Evolutionary conservation across 2,329 filamentous ascomycete species (phyloP).

Genomic region (Triangularia setosa): DNA sequence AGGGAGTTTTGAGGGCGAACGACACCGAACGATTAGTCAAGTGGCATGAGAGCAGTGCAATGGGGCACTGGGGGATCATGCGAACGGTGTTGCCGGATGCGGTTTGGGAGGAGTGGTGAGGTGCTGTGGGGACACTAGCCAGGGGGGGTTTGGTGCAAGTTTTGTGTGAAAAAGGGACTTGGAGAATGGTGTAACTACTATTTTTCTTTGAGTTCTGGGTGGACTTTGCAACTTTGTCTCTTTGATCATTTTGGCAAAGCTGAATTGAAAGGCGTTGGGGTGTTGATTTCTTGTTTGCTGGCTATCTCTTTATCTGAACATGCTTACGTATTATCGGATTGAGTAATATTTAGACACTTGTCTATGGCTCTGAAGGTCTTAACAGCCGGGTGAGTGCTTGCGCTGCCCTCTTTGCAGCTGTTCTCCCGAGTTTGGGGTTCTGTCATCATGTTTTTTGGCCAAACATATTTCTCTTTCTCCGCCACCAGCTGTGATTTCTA

Average conservation of each 20-base stretch:
- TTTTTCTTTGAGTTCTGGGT: not conserved
- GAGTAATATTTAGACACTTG: no score
- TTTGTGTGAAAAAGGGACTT: not conserved
- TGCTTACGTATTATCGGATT: no score
- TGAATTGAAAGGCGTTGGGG: not conserved
- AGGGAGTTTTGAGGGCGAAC: conserved; percentile 55
- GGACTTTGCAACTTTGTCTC: not conserved
- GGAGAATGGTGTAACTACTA: not conserved
- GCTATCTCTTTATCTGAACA: no score
- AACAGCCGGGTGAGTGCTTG: no score
- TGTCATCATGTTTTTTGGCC: no score
- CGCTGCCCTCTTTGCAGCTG: no score
- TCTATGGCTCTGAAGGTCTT: no score
- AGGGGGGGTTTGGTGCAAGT: not conserved
- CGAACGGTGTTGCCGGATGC: conserved; percentile 69
- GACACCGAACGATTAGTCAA: conserved; percentile 63
- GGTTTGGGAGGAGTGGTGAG: conserved; percentile 86
- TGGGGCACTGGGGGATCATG: conserved; percentile 92
- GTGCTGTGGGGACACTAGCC: not conserved
- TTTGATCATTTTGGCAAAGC: not conserved
- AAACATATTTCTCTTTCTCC: no score
- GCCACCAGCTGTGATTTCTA: no score
- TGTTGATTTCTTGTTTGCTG: not conserved
- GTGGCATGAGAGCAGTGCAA: conserved; percentile 71
- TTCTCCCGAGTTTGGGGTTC: no score